Conservation (phyloP, 768 basidiomycete genomes). For the Termitomyces sp. region DNA sequence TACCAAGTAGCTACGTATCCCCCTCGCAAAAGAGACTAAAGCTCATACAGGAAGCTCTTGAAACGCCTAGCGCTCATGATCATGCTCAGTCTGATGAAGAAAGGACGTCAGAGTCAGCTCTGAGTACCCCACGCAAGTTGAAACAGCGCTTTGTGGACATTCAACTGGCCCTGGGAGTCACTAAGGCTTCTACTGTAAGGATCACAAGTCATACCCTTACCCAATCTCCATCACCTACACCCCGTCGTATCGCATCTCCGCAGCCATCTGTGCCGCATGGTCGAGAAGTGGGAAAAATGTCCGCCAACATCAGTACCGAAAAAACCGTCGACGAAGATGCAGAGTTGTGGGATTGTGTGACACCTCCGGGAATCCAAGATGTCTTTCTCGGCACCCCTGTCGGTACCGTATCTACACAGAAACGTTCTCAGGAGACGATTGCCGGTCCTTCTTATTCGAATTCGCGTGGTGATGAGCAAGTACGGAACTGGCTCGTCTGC, state of each 20-base stretch:
- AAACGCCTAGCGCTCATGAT: background rate
- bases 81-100: background rate
- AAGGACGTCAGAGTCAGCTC: background rate
- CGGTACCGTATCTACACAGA: background rate
- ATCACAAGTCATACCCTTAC: background rate
- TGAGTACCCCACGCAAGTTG: background rate
- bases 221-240: background rate
- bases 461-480: constrained; percentile 5
- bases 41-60: constrained; percentile 14
- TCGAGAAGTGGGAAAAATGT: background rate
- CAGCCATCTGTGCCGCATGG: background rate
- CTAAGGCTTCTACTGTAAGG: background rate
- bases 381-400: background rate
- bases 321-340: background rate
- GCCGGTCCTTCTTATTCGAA: background rate
- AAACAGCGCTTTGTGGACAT: background rate
- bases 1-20: constrained; percentile 1
- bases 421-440: background rate
- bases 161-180: background rate
- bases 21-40: constrained; percentile 17
- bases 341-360: constrained; percentile 6
- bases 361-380: constrained; percentile 3
- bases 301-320: background rate
- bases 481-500: background rate
- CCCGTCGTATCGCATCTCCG: background rate